Conservation (phyloP, 768 basidiomycete genomes). For the Mycena rosella region DNA sequence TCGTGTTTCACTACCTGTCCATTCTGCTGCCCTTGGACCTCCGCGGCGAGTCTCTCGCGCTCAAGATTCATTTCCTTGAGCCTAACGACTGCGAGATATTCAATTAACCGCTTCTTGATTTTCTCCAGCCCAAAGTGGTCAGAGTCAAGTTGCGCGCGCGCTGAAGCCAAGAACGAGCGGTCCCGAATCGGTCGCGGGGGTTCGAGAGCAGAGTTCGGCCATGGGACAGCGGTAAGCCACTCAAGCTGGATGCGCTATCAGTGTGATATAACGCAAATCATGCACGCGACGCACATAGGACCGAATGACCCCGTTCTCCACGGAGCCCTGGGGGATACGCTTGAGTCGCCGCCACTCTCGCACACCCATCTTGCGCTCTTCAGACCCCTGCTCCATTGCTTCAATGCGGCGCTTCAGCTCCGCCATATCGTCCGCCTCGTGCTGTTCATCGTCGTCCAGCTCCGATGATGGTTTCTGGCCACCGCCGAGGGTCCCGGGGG, state of each 20-base stretch:
- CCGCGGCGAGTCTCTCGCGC: conserved; percentile 39
- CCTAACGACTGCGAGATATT: conserved; percentile 91
- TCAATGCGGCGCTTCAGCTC: conserved; percentile 82
- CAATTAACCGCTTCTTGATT: conserved; percentile 91
- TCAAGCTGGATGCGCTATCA: conserved; percentile 72
- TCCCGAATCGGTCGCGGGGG: conserved; percentile 53
- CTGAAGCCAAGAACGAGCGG: conserved; percentile 72
- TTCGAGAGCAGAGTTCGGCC: conserved; percentile 67
- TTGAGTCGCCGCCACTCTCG: conserved; percentile 88
- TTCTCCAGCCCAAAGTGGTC: conserved; percentile 95
- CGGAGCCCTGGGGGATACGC: conserved; percentile 90
- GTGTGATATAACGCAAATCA: conserved; percentile 29
- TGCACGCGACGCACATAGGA: conserved; percentile 71
- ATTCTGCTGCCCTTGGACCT: conserved; percentile 29
- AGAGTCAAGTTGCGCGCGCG: conserved; percentile 84
- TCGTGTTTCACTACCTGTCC: conserved; percentile 4
- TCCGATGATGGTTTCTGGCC: conserved; percentile 58
- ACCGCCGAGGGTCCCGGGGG: conserved; percentile 34
- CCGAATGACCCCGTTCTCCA: conserved; percentile 91
- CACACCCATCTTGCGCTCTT: conserved; percentile 85
- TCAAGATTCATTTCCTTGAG: conserved; percentile 63
- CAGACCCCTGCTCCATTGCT: conserved; percentile 76
- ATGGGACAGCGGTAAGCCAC: conserved; percentile 89
- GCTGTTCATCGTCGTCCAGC: conserved; percentile 82
- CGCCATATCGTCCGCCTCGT: conserved; percentile 84